Evolutionary conservation across 2,329 filamentous ascomycete genomes (phyloP), one percentile per base, ranked within the genome.

Genomic region (Talaromyces sp.): DNA sequence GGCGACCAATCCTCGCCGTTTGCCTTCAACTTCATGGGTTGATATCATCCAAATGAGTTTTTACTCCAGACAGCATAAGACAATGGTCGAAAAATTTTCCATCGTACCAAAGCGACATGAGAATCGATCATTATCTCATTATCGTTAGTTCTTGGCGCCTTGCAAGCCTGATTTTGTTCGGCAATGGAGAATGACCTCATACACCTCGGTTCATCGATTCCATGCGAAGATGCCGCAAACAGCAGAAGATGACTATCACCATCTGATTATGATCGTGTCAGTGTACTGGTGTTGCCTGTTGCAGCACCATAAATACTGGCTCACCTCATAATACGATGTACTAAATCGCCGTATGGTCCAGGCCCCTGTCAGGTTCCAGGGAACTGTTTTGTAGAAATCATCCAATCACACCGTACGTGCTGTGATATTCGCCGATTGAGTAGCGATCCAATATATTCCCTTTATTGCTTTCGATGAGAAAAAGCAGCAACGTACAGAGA

Each of bases 191-290:
- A 54, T 56, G 33, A 56, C 33, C 52, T 56, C 52, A 50, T 50
- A 17, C 3, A 27, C 25, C 6, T 27, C 11, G 22, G 27, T 31
- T 31, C 27, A 31, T 31, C 27, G 27, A 31, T 7, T 17, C 22
- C 22, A 56, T 56, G 33, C 33, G 33, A 37, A 56, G 15, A 37
- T 56, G 52, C 52, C 52, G 52, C 52, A 56, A 56, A 56, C 52
- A 52, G 49, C 49, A 33, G 25, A 52, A 15, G 31, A 54, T 7
- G 11, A 15, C 27, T 31, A 54, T 54, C 50, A 54, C n/a, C 22
- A 7, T 31, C 27, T 31, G 4, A 5, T n/a, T 50, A 3, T 45
- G 6, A 19, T 45, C 22, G 45, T 13, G 25, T 31, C 25, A 50
- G 13, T 47, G 47, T 35, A 13, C 27, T 31, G 27, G 27, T 31